phyloP scores from a whole-genome alignment of 768 basidiomycete genomes.

The Macrolepiota albuminosa region DNA sequence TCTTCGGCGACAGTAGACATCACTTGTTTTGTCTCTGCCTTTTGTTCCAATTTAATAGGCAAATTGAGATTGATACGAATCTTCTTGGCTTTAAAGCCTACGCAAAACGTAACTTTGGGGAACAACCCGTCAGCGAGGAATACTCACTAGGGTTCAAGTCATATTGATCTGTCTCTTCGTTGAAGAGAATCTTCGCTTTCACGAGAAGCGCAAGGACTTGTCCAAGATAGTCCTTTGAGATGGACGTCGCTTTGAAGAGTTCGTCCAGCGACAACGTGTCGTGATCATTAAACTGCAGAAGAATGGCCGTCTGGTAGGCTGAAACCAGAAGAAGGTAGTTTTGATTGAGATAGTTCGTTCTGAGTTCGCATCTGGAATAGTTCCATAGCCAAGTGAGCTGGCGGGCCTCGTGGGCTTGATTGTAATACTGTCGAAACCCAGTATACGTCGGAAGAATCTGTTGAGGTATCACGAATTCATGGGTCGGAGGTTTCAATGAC shows the following conservation, averaged over 20 bases:
- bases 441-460: conserved; percentile 88
- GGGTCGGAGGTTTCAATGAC: conserved; percentile 80
- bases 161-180: conserved; percentile 85
- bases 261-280: conserved; percentile 82
- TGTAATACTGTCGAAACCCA: conserved; percentile 89
- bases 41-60: conserved; percentile 92
- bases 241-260: conserved; percentile 70
- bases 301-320: conserved; percentile 92
- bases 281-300: conserved; percentile 89
- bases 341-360: conserved; percentile 88
- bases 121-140: not conserved
- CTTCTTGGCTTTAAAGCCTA: conserved; percentile 92
- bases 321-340: conserved; percentile 97
- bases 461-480: conserved; percentile 84
- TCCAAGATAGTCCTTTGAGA: conserved; percentile 75
- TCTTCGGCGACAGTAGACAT: conserved; percentile 96
- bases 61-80: conserved; percentile 87
- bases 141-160: conserved; percentile 76
- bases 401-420: conserved; percentile 82
- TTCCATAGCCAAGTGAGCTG: conserved; percentile 99
- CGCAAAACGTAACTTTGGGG: not conserved
- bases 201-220: conserved; percentile 68
- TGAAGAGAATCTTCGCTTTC: conserved; percentile 86
- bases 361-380: conserved; percentile 93
- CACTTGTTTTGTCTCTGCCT: conserved; percentile 85